Evolutionary conservation across 495 filamentous ascomycete genomes (phyloP).

Genomic region (Lophiostoma macrostomum): DNA sequence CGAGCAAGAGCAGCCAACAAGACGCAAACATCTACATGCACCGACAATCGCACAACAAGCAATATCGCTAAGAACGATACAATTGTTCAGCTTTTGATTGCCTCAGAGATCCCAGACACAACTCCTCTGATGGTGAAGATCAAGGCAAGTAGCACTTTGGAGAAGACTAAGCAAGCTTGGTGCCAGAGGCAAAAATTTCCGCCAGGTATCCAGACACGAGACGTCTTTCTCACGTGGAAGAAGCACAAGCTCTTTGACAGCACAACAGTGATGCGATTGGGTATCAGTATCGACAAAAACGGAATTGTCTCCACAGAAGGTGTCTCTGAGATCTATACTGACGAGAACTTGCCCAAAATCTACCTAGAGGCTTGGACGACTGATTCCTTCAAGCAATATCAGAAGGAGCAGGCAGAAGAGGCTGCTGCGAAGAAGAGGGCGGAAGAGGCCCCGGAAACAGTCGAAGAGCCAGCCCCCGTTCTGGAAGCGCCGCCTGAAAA

Average conservation of each 20-base stretch:
- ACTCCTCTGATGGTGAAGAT: constrained; percentile 65
- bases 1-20: constrained; percentile 10
- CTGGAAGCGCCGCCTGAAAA: constrained; percentile 31
- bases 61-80: background rate
- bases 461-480: constrained; percentile 24
- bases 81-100: constrained; percentile 68
- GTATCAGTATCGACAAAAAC: constrained; percentile 48
- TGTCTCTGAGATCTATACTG: constrained; percentile 35
- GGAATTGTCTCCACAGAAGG: constrained; percentile 40
- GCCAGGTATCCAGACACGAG: constrained; percentile 43
- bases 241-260: constrained; percentile 67
- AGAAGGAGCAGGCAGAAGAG: constrained; percentile 41
- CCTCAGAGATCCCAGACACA: constrained; percentile 60
- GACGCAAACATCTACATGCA: constrained; percentile 3
- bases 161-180: constrained; percentile 66
- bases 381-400: constrained; percentile 40
- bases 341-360: constrained; percentile 30
- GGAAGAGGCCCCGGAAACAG: constrained; percentile 14
- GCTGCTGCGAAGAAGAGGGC: constrained; percentile 43
- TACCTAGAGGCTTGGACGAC: constrained; percentile 60
- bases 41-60: constrained; percentile 7
- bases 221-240: constrained; percentile 77
- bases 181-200: constrained; percentile 59
- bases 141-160: constrained; percentile 60
- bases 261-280: constrained; percentile 68